These are phyloP conservation scores for Apiospora aurea DNA, from an alignment of 2,329 filamentous ascomycete species.

Conservation along the genomic window DNA sequence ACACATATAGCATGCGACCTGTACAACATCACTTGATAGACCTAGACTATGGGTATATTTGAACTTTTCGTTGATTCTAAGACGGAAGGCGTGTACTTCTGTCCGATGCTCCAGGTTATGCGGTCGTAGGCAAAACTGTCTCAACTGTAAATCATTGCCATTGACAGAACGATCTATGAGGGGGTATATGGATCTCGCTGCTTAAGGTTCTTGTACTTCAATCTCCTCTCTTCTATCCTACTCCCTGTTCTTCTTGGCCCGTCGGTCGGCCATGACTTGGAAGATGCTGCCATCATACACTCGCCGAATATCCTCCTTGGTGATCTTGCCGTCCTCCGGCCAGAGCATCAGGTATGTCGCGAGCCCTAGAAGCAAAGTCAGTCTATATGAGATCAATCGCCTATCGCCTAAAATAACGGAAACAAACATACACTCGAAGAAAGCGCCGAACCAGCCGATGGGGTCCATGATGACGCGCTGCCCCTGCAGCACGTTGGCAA, in stretches of 20 bases:
- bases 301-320: slow-evolving; percentile 63
- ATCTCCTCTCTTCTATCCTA: background rate
- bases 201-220: no score
- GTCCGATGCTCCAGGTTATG: no score
- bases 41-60: no score
- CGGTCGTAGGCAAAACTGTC: no score
- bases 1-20: background rate
- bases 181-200: background rate
- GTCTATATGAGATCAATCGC: background rate
- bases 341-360: slow-evolving; percentile 59
- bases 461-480: slow-evolving; percentile 52
- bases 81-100: no score
- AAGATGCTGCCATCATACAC: slow-evolving; percentile 62
- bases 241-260: slow-evolving; percentile 28
- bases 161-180: background rate
- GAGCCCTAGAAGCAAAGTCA: slow-evolving; percentile 29
- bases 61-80: no score
- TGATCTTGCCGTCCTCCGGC: slow-evolving; percentile 62
- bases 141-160: no score
- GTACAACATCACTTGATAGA: no score
- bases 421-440: slow-evolving; percentile 38
- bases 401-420: slow-evolving; percentile 41
- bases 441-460: slow-evolving; percentile 43
- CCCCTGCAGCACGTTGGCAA: slow-evolving; percentile 46
- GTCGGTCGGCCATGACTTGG: slow-evolving; percentile 46